Evolutionary conservation across 495 filamentous ascomycete genomes (phyloP), one percentile per base, ranked within the genome.

Genomic region (Penicillium tannophilum): DNA sequence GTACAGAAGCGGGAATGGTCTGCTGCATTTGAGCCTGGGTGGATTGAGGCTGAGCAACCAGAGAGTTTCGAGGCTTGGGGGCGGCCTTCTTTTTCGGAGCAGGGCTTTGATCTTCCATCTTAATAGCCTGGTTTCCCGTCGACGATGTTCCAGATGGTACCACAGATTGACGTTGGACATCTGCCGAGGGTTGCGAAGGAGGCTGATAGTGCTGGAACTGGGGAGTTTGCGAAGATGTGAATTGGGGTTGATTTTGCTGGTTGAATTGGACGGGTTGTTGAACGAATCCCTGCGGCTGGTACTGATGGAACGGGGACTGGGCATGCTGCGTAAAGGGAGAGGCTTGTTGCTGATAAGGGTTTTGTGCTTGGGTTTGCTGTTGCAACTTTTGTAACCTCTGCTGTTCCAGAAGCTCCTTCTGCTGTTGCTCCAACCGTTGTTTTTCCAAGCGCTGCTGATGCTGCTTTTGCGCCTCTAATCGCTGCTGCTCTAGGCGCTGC

Each of bases 181-280:
- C 59, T 7, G 54, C 42, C 1, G 62, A 35, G 4, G 51, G 23
- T 30, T 67, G 64, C 8, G 67, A 42, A 8, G 56, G 50, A 10
- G 66, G 66, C 23, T 70, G 65, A 24, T 67, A 70, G 39, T 68
- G 67, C 11, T 64, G 62, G 46, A 62, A 64, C 10, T 64, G 56
- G 39, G 39, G 55, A 6, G 56, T 20, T 23, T 59, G 62, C 17
- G 62, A 19, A 31, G 56, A 44, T 20, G 57, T 17, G 39, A 60
- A 65, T 47, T 61, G 62, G 42, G 62, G 56, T 19, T 60, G 61
- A 9, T 49, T 19, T 10, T 53, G 12, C 28, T 64, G 62, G 10
- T 54, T n/a, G 24, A 58, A 62, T 16, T 62, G 63, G 12, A 35
- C 45, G 9, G 48, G 51, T 28, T 63, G 54, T 28, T 61, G 61